Percentiles rank a stretch among this genome's conserved stretches.
phyloP scores from a whole-genome alignment of 2,329 filamentous ascomycete species.

The Gliomastix tumulicola region DNA sequence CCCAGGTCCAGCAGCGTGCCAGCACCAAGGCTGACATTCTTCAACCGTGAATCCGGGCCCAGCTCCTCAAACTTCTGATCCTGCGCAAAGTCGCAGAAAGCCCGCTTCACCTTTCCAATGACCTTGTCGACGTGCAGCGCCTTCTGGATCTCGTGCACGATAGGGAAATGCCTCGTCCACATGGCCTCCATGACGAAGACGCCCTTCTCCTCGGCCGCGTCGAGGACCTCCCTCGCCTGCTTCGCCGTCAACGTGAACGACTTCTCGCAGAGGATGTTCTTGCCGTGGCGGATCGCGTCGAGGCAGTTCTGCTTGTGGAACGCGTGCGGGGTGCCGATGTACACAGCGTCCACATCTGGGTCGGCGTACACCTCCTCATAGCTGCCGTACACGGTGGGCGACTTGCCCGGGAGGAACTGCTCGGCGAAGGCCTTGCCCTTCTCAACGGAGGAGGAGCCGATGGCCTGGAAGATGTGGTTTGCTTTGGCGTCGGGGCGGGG shows the following conservation, averaged over 20 bases:
- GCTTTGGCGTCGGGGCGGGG: conserved; percentile 23
- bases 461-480: conserved; percentile 31
- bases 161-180: conserved; percentile 34
- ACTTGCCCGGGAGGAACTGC: background rate
- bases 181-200: conserved; percentile 38
- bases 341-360: conserved; percentile 32
- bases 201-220: conserved; percentile 25
- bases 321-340: conserved; percentile 36
- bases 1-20: conserved; percentile 34
- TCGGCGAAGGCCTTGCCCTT: conserved; percentile 18
- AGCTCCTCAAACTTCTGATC: conserved; percentile 24
- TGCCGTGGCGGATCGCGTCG: conserved; percentile 31
- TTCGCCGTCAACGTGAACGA: conserved; percentile 30
- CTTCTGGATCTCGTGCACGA: conserved; percentile 22
- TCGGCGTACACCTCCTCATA: conserved; percentile 32
- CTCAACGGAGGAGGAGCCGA: conserved; percentile 29
- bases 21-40: conserved; percentile 29
- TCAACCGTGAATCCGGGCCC: conserved; percentile 19
- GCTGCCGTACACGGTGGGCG: conserved; percentile 25
- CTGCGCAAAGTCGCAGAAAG: conserved; percentile 29
- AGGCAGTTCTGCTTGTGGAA: conserved; percentile 35
- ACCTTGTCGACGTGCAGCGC: conserved; percentile 28
- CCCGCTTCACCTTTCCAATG: conserved; percentile 28
- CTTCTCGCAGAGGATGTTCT: conserved; percentile 38
- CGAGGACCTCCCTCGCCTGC: conserved; percentile 30